Base-by-base conservation (phyloP, 202 grass and related monocot species). In the Schoenoplectus tabernaemontani region DNA sequence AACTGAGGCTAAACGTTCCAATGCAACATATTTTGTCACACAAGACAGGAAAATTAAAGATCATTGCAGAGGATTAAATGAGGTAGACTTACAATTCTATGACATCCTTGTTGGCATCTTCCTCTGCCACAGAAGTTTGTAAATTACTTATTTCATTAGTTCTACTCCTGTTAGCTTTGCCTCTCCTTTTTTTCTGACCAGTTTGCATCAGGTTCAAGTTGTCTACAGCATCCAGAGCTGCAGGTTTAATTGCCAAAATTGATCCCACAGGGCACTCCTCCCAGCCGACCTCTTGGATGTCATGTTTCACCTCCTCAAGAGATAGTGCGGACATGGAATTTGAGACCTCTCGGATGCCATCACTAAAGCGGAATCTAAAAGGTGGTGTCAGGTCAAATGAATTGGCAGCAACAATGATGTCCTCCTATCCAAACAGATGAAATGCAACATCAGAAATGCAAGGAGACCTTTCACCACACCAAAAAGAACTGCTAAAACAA, bases 241-340 rank as follows among this genome's bases (percentile, higher is more conserved):
- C 17, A 39, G 63, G 17, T 7, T 66, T 39, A 10, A 66, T 66
- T 66, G 53, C 43, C 75, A 33, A 3, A 58, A 78, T 19, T 23
- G 75, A 78, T 78, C 75, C 75, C 10, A 78, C 9, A 0, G 54
- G 75, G 34, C 75, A 78, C 75, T 78, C 75, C 56, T 78, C 17
- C 75, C 75, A 78, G 2, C 50, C 75, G 1, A 59, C 60, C 46
- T 57, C 17, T 78, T 1, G 12, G 1, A 78, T 78, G 32, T 60
- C 75, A 30, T 58, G 30, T 39, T 78, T 78, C n/a, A 42, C n/a
- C 26, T 60, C 33, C 33, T 59, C 75, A 38, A 60, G 50, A 78
- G 30, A 38, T 23, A 20, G 33, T 39, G 30, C 15, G 38, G 75
- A 11, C 75, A 39, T 39, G 50, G 38, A 43, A 44, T 15, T 38